Evolutionary conservation across 2,329 filamentous ascomycete genomes (phyloP).

Genomic region (Aspergillus unguis): DNA sequence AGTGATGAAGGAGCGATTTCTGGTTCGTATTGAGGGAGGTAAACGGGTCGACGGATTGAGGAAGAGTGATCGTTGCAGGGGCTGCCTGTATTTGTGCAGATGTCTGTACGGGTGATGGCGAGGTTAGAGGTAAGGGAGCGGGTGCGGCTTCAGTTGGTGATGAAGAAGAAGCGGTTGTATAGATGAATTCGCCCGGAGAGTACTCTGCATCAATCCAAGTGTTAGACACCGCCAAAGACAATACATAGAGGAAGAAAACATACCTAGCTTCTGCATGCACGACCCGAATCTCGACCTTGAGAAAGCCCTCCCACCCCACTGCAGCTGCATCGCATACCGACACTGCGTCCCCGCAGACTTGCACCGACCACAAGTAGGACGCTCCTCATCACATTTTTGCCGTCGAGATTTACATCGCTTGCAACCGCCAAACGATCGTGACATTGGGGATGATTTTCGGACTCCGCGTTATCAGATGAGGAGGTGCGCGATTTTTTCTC

Average conservation of each 20-base stretch:
- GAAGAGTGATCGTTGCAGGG: constrained; percentile 11
- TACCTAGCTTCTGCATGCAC: constrained; percentile 39
- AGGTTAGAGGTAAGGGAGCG: constrained; percentile 7
- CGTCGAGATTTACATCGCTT: constrained; percentile 44
- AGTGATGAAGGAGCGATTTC: constrained; percentile 40
- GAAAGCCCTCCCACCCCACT: constrained; percentile 44
- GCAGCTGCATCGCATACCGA: constrained; percentile 42
- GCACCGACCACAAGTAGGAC: constrained; percentile 42
- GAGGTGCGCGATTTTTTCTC: constrained; percentile 12
- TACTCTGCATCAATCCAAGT: constrained; percentile 27
- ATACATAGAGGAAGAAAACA: background rate
- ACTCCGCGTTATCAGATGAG: background rate
- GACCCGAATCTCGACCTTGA: constrained; percentile 39
- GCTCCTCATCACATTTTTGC: constrained; percentile 46
- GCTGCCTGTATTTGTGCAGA: too few species aligned
- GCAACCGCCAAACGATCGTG: constrained; percentile 44
- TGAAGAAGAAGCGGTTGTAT: constrained; percentile 34
- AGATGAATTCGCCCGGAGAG: constrained; percentile 40
- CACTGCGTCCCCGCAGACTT: constrained; percentile 36
- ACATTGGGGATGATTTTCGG: constrained; percentile 25
- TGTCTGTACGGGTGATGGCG: background rate
- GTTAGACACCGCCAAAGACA: too few species aligned
- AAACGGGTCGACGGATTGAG: constrained; percentile 36
- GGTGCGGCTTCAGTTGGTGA: constrained; percentile 16
- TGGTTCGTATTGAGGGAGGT: constrained; percentile 35